Base-by-base conservation (phyloP, 1,284 basidiomycete genomes). In the Ganoderma sinense region DNA sequence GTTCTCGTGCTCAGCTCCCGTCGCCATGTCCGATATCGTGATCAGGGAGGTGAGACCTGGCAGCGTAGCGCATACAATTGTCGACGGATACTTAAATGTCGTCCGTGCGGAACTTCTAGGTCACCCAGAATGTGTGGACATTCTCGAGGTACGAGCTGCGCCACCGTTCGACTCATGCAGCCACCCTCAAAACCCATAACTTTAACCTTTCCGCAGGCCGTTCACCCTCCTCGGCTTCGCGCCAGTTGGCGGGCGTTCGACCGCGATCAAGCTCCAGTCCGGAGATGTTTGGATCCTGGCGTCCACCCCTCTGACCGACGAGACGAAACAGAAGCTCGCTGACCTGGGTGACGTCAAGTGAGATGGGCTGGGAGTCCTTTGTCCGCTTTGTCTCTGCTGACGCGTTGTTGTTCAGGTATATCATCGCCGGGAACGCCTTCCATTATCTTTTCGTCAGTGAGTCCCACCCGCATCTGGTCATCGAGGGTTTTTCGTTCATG, bases 281-380 rank as follows among this genome's bases (percentile, higher is more conserved):
- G 90, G 91, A 23, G 90, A 88, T 4, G 89, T 98, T 31, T 97
- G 95, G 90, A 84, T 98, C 0, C 85, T 97, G 41, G 96, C 95
- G 1, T 97, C 94, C 1, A 95, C 95, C 2, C 93, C 94, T 0
- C 82, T 96, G 64, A 89, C 91, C 62, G 82, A 86, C 7, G 91
- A 91, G 51, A 97, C 94, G 2, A 92, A 91, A 78, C 76, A 83
- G 2, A 93, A 89, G 69, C 80, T 98, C 40, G 86, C 91, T 64
- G 85, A 90, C 62, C 83, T 98, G 8, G 95, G 96, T 23, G 39
- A 40, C 2, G 59, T 61, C 23, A 61, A 61, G 59, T 61, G 43
- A 13, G 59, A 26, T 13, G 2, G n/a, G n/a, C n/a, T n/a, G n/a
- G n/a, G n/a, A n/a, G n/a, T n/a, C 7, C 6, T 26, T 16, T 23